Evolutionary conservation across 805 yeast genomes (phyloP).

Genomic region (Schwanniomyces pseudopolymorphus): DNA sequence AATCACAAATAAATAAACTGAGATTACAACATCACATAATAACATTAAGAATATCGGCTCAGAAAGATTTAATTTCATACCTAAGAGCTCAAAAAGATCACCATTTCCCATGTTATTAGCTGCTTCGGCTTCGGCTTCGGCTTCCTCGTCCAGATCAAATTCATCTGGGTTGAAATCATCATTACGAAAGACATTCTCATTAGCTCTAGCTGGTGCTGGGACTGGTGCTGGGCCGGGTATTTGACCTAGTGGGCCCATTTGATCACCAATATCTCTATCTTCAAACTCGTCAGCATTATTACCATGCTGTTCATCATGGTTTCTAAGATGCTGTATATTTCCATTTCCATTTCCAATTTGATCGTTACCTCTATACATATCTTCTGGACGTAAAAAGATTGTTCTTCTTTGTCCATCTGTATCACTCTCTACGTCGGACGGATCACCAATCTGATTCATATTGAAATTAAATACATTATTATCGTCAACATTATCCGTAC

Average conservation of each 20-base stretch:
- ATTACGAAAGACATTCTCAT: background rate
- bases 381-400: constrained; percentile 2
- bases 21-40: constrained; percentile 29
- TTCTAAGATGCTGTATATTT: background rate
- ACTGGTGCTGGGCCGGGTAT: background rate
- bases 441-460: background rate
- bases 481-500: constrained; percentile 16
- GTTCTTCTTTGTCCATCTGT: constrained; percentile 4
- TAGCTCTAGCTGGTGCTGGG: background rate
- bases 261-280: background rate
- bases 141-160: background rate
- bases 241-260: background rate
- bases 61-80: constrained; percentile 31
- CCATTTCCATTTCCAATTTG: background rate
- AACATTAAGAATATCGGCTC: constrained; percentile 37
- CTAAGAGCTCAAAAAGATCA: constrained; percentile 35
- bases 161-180: background rate
- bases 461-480: constrained; percentile 12
- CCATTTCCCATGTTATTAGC: constrained; percentile 17
- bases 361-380: background rate
- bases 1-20: constrained; percentile 38
- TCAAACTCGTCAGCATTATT: background rate
- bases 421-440: constrained; percentile 3
- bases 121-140: constrained; percentile 8
- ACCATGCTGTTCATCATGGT: constrained; percentile 2